Base-by-base conservation (phyloP, 768 basidiomycete species). In the Phallus indusiatus region DNA sequence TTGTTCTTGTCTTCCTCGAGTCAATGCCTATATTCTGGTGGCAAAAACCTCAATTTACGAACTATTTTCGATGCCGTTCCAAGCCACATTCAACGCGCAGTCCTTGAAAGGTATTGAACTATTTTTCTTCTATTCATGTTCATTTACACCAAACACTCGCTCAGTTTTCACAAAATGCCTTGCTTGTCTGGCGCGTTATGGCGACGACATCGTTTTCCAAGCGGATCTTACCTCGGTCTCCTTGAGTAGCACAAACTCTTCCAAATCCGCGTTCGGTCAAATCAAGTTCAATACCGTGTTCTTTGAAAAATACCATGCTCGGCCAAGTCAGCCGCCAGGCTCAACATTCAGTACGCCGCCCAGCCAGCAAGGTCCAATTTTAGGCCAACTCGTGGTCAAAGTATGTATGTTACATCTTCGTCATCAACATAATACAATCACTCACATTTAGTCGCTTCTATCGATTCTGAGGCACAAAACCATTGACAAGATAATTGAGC, bases 131-230 rank as follows among this genome's bases (percentile, higher is more conserved):
- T 11, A 10, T 10, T 5, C 9, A 28, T 28, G 4, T 28, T 24
- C 8, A 48, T 51, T 14, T 5, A 4, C 33, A 28, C 7, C 22
- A 28, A 24, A 50, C 8, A 17, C 18, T 16, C 17, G 7, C 21
- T 52, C 64, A 92, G 90, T 84, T 54, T 84, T 92, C 66, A 83
- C 85, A 24, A 85, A 79, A 68, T 85, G 86, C 12, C 73, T 93
- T 52, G 75, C 80, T 5, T 93, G 91, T 70, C 74, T 92, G 48
- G 84, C 89, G 37, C 83, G 80, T 72, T 92, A 90, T 67, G 88
- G 90, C 53, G 90, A 93, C 60, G 88, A 93, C 61, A 72, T 93
- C 47, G 76, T 80, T 37, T 77, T 93, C 47, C 78, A 83, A 60
- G 88, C 86, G 8, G 80, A 81, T 9, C 67, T 76, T 0, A 83